Base-by-base conservation (phyloP, 1,284 basidiomycete species). In the Cystobasidium pallidum region DNA sequence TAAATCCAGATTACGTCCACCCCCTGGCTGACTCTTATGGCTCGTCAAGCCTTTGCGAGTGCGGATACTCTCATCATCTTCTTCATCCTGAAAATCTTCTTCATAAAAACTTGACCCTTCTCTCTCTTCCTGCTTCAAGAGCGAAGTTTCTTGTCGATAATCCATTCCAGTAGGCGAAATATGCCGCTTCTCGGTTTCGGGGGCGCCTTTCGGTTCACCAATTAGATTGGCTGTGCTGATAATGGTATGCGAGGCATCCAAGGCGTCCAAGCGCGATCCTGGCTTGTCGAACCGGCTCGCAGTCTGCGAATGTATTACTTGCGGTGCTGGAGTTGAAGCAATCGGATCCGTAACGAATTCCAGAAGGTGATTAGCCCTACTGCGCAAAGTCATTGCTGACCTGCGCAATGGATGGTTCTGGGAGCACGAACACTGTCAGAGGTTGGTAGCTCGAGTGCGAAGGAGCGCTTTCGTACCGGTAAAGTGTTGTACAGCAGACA, bases 401-500 rank as follows among this genome's bases (percentile, higher is more conserved):
- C 85, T 85, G 47, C 92, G 88, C 45, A 96, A 85, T 0, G 91
- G 93, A 78, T 96, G 94, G 74, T 87, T 81, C 85, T 86, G 79
- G 2, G 10, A 59, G 21, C 13, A 13, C n/a, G 39, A 43, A 21
- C 6, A 26, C 11, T 3, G 28, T 32, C 17, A 57, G 54, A 32
- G 17, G 15, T 21, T 19, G 13, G 61, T 70, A 7, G 10, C 4
- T 4, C 4, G 30, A 43, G 19, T 49, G n/a, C 65, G 52, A 17
- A 34, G 36, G 51, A 17, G 0, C 17, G 28, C 36, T 24, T 21
- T 84, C 88, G 73, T 77, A 92, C 94, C 82, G 92, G 90, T 19
- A 88, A 86, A 28, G 90, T 89, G 80, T 99, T 99, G 82, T 98
- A 99, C 13, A 86, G 87, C 76, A 91, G 86, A 81, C 95, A 98